Conservation (phyloP, 2,329 filamentous ascomycete species). For the Trematosphaeria pertusa region DNA sequence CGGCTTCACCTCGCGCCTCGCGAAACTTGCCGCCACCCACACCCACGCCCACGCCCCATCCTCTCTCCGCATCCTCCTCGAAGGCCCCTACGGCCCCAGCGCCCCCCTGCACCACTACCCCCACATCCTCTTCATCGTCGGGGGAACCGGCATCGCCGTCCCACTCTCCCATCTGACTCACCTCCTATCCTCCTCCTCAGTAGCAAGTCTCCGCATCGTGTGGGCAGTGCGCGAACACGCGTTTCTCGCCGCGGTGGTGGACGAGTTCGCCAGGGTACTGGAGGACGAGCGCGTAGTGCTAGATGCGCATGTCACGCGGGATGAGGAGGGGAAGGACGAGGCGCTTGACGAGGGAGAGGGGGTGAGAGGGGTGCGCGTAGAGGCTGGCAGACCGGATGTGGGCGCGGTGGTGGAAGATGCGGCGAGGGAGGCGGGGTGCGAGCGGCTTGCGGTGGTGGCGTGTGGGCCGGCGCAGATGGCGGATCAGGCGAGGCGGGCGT, state of each 20-base stretch:
- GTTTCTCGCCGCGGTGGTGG: slow-evolving; percentile 33
- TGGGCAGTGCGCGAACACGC: slow-evolving; percentile 44
- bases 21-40: slow-evolving; percentile 41
- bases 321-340: slow-evolving; percentile 31
- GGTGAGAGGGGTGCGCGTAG: slow-evolving; percentile 33
- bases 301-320: slow-evolving; percentile 36
- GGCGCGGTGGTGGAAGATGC: slow-evolving; percentile 40
- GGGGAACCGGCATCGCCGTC: slow-evolving; percentile 45
- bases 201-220: slow-evolving; percentile 34
- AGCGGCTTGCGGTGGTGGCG: slow-evolving; percentile 48
- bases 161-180: slow-evolving; percentile 37
- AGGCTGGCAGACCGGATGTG: slow-evolving; percentile 50
- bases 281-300: slow-evolving; percentile 33
- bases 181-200: slow-evolving; percentile 19
- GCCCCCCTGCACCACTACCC: slow-evolving; percentile 52
- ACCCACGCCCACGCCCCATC: slow-evolving; percentile 27
- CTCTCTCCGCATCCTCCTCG: slow-evolving; percentile 52
- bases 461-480: slow-evolving; percentile 57
- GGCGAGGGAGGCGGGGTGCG: slow-evolving; percentile 37
- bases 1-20: slow-evolving; percentile 58
- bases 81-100: slow-evolving; percentile 59
- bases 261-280: slow-evolving; percentile 28
- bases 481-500: slow-evolving; percentile 52
- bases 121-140: slow-evolving; percentile 45
- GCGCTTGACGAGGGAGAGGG: slow-evolving; percentile 19